Evolutionary conservation across 768 basidiomycete species (phyloP), one percentile per base, ranked within the genome.

Genomic region (Podaxis sp.): DNA sequence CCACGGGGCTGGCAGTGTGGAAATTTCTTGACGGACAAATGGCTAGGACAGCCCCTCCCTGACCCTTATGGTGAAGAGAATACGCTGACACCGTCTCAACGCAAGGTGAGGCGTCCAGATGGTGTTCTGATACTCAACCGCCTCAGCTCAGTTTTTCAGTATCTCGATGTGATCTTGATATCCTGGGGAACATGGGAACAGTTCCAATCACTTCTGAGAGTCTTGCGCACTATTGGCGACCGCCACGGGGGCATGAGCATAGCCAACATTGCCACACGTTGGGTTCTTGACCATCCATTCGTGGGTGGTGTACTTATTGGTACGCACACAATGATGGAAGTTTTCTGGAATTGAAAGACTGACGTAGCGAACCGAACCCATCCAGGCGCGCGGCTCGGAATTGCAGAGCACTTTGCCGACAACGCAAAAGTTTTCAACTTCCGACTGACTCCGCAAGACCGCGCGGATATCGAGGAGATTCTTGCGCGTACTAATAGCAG

Each of bases 271-370:
- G 89, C 90, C 36, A 87, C 84, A 2, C 84, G 90, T 10, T 92
- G 90, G 90, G 87, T 91, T 1, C 79, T 92, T 14, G 88, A 92
- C 74, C 88, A 91, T 58, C 68, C 72, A 1, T 87, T 81, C 64
- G 90, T 91, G 11, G 90, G 87, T 11, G 88, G 88, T 36, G 89
- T 90, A 35, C 80, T 92, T 66, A 81, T 92, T 67, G 90, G 90
- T 86, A 62, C 50, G 76, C 63, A n/a, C 35, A 13, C 25, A 10
- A 3, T 46, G 28, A 36, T 23, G 32, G 25, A 23, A 48, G 7
- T 25, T 21, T 23, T 23, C 13, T 16, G 42, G 44, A 16, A 35
- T 25, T 21, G 10, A 11, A 11, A 11, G 47, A 50, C 55, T 67
- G 6, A 16, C 21, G 21, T 53, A n/a, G 21, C 32, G 7, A 50